phyloP scores from a whole-genome alignment of 495 filamentous ascomycete species.

The Aspergillus ellipticus region DNA sequence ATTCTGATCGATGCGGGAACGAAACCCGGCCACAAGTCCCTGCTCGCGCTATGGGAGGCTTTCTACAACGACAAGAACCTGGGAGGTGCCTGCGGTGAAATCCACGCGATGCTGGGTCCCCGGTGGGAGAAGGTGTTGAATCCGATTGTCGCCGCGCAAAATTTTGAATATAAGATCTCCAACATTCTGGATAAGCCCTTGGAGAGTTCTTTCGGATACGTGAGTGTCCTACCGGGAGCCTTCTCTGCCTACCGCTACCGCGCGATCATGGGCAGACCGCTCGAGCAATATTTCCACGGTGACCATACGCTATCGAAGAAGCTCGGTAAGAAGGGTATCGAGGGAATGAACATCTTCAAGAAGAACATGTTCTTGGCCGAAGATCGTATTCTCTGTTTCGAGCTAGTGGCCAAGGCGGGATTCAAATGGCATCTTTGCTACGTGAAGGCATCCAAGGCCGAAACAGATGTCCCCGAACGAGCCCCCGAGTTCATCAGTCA shows the following conservation, averaged over 20 bases:
- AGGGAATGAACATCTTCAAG: neutral
- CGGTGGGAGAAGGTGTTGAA: neutral
- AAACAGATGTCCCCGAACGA: neutral
- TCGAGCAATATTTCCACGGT: neutral
- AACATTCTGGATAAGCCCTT: neutral
- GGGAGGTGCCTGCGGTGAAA: neutral
- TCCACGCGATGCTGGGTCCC: neutral
- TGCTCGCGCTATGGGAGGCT: neutral
- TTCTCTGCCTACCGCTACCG: neutral
- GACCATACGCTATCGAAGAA: neutral
- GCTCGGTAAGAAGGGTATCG: neutral
- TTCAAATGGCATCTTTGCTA: neutral
- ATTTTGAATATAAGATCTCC: neutral
- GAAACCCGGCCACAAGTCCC: neutral
- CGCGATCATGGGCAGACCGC: neutral
- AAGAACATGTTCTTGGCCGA: neutral
- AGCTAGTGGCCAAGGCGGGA: neutral
- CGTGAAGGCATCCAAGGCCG: neutral
- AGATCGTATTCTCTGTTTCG: neutral
- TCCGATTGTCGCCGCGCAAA: neutral
- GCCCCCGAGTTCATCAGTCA: neutral
- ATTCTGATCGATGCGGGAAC: neutral
- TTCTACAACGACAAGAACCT: neutral
- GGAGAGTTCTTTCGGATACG: neutral
- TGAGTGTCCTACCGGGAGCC: neutral